A percentile compares a stretch with the other conserved stretches of the same genome.
These are phyloP conservation scores for Boletus austroedulis DNA, from an alignment of 1,284 basidiomycete species.

Conservation along the genomic window DNA sequence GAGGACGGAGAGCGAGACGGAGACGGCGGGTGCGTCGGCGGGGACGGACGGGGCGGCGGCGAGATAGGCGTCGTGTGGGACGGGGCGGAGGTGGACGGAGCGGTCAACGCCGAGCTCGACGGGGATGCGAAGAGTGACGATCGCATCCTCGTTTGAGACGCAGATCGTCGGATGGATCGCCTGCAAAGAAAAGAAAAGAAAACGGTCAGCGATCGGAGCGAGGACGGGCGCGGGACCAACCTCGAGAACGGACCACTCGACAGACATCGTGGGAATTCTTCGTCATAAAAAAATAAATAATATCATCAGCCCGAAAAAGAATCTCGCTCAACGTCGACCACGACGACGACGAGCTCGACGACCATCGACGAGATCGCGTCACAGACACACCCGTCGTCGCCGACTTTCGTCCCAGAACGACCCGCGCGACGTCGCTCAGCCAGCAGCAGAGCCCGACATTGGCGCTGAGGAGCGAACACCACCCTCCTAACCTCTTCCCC, in stretches of 20 bases:
- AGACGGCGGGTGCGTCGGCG: background rate
- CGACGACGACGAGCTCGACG: conserved; percentile 25
- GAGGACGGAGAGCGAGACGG: conserved; percentile 37
- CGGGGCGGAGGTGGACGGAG: conserved; percentile 31
- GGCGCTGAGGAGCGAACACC: conserved; percentile 29
- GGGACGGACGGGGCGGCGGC: background rate
- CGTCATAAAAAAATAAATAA: conserved; percentile 11
- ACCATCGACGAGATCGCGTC: conserved; percentile 25
- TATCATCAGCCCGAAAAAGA: conserved; percentile 22
- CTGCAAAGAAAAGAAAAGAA: too few species aligned
- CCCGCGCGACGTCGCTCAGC: background rate
- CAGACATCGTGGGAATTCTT: background rate
- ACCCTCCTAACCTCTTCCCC: conserved; percentile 26
- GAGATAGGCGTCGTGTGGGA: conserved; percentile 36
- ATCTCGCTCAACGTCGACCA: conserved; percentile 18
- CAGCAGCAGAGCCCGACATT: conserved; percentile 5
- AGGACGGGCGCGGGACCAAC: conserved; percentile 20
- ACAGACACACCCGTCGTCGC: conserved; percentile 3
- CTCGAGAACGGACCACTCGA: conserved; percentile 29
- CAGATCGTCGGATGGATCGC: conserved; percentile 70
- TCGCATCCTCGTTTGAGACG: conserved; percentile 42
- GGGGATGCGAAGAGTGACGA: conserved; percentile 47
- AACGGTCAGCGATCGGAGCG: conserved; percentile 1
- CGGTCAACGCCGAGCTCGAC: conserved; percentile 52
- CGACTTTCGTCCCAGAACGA: conserved; percentile 1